phyloP scores from a whole-genome alignment of 306 rosid species.

The Astragalus glycyphyllos region DNA sequence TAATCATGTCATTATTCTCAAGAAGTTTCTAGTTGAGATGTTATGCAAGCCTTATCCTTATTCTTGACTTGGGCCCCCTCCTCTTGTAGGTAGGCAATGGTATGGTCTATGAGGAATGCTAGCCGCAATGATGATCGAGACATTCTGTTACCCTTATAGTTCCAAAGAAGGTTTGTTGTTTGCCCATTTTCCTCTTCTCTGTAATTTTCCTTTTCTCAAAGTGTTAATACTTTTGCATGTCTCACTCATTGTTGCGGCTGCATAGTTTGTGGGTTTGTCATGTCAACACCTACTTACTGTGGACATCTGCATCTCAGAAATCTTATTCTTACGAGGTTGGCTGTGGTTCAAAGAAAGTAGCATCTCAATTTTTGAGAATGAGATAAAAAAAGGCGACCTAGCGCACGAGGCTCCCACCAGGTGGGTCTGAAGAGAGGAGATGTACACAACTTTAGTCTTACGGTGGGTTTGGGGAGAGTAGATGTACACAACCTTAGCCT shows the following conservation, averaged over 20 bases:
- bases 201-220: background rate
- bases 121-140: constrained; percentile 56
- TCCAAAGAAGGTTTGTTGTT: constrained; percentile 60
- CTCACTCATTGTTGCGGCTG: constrained; percentile 48
- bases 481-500: too few relatives aligned
- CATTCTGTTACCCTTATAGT: constrained; percentile 48
- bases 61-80: constrained; percentile 18
- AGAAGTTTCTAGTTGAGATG: constrained; percentile 53
- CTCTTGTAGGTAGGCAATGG: constrained; percentile 61
- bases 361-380: constrained; percentile 18
- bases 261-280: constrained; percentile 38
- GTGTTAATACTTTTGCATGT: constrained; percentile 41
- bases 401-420: too few relatives aligned
- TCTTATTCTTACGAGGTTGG: constrained; percentile 8
- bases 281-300: constrained; percentile 38
- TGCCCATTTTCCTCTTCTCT: constrained; percentile 51
- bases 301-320: constrained; percentile 28
- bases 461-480: too few relatives aligned
- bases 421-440: too few relatives aligned
- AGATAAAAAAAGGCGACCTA: background rate
- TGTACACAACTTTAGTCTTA: too few relatives aligned
- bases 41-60: constrained; percentile 53
- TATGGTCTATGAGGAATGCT: constrained; percentile 36
- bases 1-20: constrained; percentile 45
- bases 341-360: constrained; percentile 28